Base-by-base conservation (phyloP, 1,139 yeast species). In the Trichomonascaceae sp. region DNA sequence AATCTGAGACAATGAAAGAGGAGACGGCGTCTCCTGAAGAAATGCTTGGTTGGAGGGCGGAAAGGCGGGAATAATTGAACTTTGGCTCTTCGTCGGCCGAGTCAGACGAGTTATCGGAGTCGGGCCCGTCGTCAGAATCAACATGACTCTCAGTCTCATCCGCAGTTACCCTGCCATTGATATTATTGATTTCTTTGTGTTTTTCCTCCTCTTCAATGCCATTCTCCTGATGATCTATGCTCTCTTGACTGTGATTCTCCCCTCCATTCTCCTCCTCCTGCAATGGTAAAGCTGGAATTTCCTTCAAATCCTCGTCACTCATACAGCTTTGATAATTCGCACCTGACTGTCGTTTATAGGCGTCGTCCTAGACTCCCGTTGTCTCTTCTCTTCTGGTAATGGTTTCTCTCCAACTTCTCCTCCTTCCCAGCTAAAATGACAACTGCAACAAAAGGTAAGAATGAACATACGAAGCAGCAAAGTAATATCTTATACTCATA, bases 21-120 rank as follows among this genome's bases (percentile, higher is more conserved):
- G 97, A 87, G 1, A 93, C 79, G 0, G 95, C 87, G 64, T 93
- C 97, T 49, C 80, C 78, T 45, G 70, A 72, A 69, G 90, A 87
- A 61, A 90, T 82, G 18, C 81, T 77, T 0, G 80, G 70, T 0
- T 96, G 95, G 1, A 88, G 75, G 47, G 79, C 77, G 5, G 77
- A 75, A 24, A 89, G 70, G 53, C 97, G 74, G 7, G 87, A 75
- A 65, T 90, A 91, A 61, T 86, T 86, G 47, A 91, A 70, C 49
- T 76, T 71, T 0, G 98, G 97, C 1, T 95, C 96, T 19, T 78
- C 83, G 3, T 78, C 81, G 0, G 80, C 83, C 2, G 75, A 80
- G 0, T 77, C 77, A 0, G 73, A 79, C 0, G 63, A 72, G 2
- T 58, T 60, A 1, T 51, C 58, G 6, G 51, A 57, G 4, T 51